Evolutionary conservation across 768 basidiomycete species (phyloP), one percentile per base, ranked within the genome.

Genomic region (Strobilomyces dryophilus): DNA sequence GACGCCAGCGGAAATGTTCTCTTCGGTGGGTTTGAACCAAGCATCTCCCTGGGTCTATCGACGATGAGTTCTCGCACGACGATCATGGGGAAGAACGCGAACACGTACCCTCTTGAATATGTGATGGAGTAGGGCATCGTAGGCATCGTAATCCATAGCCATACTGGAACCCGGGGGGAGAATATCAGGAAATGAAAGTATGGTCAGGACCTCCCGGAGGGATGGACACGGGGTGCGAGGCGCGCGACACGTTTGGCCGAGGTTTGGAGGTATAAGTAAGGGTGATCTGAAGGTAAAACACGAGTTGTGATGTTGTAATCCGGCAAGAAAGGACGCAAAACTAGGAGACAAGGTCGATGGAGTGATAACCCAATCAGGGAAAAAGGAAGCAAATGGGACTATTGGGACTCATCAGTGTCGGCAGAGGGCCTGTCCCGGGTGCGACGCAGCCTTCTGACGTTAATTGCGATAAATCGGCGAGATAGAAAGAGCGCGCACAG

Each of bases 11-110:
- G 86, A 82, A 47, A 89, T 73, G 62, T 89, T 90, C 69, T 92
- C 89, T 61, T 89, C 85, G 0, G 87, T 81, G 4, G 88, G 88
- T 62, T 89, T 91, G 69, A 91, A 90, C 89, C 89, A 91, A 8
- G 89, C 84, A 53, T 89, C 87, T 3, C 84, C 82, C 64, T 89
- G 86, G 1, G 89, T 90, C 86, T 89, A 73, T 21, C 9, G 15
- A 45, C 17, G 42, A 8, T 51, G 43, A 60, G 45, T 7, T 14
- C 4, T 3, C 8, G 10, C 37, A 20, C 15, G 47, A 53, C 36
- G 15, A 47, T 36, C 9, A 29, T 17, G 27, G 18, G 9, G n/a
- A 47, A 47, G 18, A 44, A 51, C 0, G 32, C 11, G 11, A 50
- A 35, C 15, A 68, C 79, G 10, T 57, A 86, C 87, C 52, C 83